Percentiles rank a stretch among this genome's conserved stretches.
phyloP scores from a whole-genome alignment of 2,329 filamentous ascomycete species.

The Sordariomycetes sp. region DNA sequence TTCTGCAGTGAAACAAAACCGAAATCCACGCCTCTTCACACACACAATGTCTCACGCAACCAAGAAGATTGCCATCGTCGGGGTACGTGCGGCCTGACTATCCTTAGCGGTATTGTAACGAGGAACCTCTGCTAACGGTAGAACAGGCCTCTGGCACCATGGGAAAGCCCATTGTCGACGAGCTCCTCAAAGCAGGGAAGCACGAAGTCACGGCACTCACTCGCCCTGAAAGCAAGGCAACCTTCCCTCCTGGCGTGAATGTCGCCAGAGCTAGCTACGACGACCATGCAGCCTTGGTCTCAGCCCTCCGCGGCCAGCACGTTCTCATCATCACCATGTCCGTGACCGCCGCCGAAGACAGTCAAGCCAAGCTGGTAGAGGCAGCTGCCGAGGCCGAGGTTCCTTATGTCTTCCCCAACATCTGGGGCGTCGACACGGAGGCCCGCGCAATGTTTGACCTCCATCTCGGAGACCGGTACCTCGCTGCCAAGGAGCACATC shows the following conservation, averaged over 20 bases:
- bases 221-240: constrained; percentile 28
- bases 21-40: neutral
- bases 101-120: neutral
- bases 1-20: too few relatives aligned
- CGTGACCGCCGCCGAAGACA: constrained; percentile 24
- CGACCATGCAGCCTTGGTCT: constrained; percentile 27
- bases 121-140: constrained; percentile 6
- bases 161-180: constrained; percentile 25
- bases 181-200: constrained; percentile 35
- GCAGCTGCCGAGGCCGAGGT: constrained; percentile 41
- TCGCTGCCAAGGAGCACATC: constrained; percentile 21
- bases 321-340: constrained; percentile 39
- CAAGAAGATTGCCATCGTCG: constrained; percentile 28
- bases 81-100: constrained; percentile 24
- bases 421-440: constrained; percentile 22
- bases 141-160: constrained; percentile 28
- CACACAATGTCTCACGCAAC: neutral
- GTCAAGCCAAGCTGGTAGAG: constrained; percentile 30
- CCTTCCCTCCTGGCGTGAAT: constrained; percentile 31
- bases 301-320: constrained; percentile 41
- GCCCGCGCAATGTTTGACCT: constrained; percentile 19
- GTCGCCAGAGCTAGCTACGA: constrained; percentile 31
- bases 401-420: constrained; percentile 40
- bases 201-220: constrained; percentile 42
- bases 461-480: constrained; percentile 8